These are phyloP conservation scores for Eucalyptus virginea DNA, from an alignment of 345 rosid genomes.

Conservation along the genomic window DNA sequence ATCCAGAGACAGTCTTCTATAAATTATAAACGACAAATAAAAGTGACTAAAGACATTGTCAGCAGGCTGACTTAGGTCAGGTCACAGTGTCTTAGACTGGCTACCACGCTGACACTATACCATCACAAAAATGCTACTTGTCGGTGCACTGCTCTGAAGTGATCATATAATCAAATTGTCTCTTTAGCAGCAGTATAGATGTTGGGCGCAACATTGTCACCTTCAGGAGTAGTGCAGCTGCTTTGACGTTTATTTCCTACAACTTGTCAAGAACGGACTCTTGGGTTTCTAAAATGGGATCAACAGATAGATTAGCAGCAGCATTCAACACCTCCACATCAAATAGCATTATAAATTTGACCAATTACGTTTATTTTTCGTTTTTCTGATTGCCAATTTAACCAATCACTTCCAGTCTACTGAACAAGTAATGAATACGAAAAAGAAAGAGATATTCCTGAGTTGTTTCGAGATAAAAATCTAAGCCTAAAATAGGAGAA, in stretches of 20 bases:
- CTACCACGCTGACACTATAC: not conserved
- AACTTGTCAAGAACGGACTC: conserved; percentile 72
- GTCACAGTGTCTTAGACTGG: not conserved
- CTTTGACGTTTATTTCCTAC: conserved; percentile 83
- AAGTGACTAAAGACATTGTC: not conserved
- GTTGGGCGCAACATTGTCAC: conserved; percentile 2
- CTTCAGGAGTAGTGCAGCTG: conserved; percentile 58
- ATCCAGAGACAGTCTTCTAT: not conserved
- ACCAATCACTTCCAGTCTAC: not conserved
- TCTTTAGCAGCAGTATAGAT: not conserved
- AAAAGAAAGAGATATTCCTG: not conserved
- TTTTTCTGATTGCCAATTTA: conserved; percentile 35
- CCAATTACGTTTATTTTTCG: not conserved
- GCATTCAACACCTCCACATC: conserved; percentile 75
- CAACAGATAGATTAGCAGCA: conserved; percentile 64
- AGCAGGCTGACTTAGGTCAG: not conserved
- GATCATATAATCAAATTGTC: not conserved
- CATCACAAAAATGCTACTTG: not conserved
- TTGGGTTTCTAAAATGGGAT: conserved; percentile 40
- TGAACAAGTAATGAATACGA: not conserved
- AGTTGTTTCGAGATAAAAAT: not conserved
- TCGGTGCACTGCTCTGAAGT: not conserved
- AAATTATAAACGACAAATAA: not conserved
- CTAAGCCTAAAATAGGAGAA: too few relatives aligned
- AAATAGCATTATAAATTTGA: not conserved